Evolutionary conservation across 495 filamentous ascomycete genomes (phyloP).

Genomic region (Podospora pseudoanserina): DNA sequence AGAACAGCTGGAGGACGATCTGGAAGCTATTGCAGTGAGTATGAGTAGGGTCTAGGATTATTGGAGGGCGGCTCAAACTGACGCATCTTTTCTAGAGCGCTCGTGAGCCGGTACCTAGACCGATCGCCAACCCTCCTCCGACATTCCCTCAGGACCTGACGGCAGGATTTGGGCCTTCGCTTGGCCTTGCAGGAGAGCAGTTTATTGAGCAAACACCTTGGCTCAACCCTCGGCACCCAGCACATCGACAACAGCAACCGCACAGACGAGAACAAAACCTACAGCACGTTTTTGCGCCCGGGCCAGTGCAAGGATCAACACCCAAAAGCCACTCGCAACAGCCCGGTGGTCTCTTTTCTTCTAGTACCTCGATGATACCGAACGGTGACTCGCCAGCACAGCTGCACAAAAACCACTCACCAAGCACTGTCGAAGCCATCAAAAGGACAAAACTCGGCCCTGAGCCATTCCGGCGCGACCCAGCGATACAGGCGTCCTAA

Average conservation of each 20-base stretch:
- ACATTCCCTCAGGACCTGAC: slow-evolving; percentile 28
- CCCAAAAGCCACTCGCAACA: slow-evolving; percentile 36
- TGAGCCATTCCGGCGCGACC: slow-evolving; percentile 27
- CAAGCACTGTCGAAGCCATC: slow-evolving; percentile 21
- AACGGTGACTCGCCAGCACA: slow-evolving; percentile 28
- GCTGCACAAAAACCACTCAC: slow-evolving; percentile 23
- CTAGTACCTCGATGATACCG: slow-evolving; percentile 23
- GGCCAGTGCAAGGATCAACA: slow-evolving; percentile 28
- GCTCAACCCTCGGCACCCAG: slow-evolving; percentile 84
- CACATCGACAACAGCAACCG: slow-evolving; percentile 53
- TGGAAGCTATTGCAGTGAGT: slow-evolving; percentile 86
- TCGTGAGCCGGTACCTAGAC: slow-evolving; percentile 32
- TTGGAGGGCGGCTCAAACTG: slow-evolving; percentile 14
- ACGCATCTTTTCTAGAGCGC: slow-evolving; percentile 29
- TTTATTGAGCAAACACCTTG: slow-evolving; percentile 81
- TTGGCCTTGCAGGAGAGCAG: slow-evolving; percentile 70
- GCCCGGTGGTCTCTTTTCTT: slow-evolving; percentile 23
- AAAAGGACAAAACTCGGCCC: slow-evolving; percentile 23
- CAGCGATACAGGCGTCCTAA: slow-evolving; percentile 28
- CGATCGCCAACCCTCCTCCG: slow-evolving; percentile 13
- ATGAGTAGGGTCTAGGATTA: slow-evolving; percentile 47
- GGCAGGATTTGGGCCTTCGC: slow-evolving; percentile 36
- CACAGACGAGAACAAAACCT: slow-evolving; percentile 31
- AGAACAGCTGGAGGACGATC: slow-evolving; percentile 76
- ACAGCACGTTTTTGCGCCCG: slow-evolving; percentile 19